Evolutionary conservation across 192 early-diverging fungal species (phyloP), one percentile per base, ranked within the genome.

Genomic region (Cladochytrium replicatum): DNA sequence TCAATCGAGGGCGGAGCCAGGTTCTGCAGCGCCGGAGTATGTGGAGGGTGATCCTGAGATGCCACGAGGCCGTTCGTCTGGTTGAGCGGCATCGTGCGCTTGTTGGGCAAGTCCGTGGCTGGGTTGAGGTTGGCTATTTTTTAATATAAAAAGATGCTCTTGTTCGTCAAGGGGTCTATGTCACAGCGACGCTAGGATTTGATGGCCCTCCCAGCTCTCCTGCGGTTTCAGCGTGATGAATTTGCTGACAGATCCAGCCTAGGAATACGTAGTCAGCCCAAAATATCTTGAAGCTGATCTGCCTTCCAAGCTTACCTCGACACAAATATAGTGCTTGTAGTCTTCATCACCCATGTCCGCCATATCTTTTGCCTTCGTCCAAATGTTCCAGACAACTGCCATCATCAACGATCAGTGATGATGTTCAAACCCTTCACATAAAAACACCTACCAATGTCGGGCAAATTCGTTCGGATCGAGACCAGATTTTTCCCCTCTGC

Each of bases 351-450:
- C 88, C 69, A 95, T 89, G 62, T 98, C 94, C 7, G 70, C 75
- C 85, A 98, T 86, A n/a, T 66, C 80, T 31, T 71, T 61, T 7
- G 94, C 84, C 68, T 89, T 93, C 11, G 72, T 71, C 94, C 94
- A 98, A 4, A 91, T 90, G 53, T 98, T 98, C 94, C 94, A 98
- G 25, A 95, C 83, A 29, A 95, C 87, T 55, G 63, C n/a, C 50
- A 44, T 80, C 76, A 32, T 58, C 41, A 29, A 46, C 13, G 48
- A 6, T 28, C 41, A 41, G 5, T 6, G 23, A 37, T 58, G n/a
- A 29, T 34, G 24, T 53, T 7, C 1, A 38, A 58, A 29, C 26
- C 6, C 41, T 4, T 43, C 11, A 43, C n/a, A 24, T n/a, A 15
- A 32, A 11, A 42, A 2, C 1, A 53, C 56, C 48, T 31, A 58